These are phyloP conservation scores for Auricularia sp. DNA, from an alignment of 768 basidiomycete genomes.

Conservation along the genomic window DNA sequence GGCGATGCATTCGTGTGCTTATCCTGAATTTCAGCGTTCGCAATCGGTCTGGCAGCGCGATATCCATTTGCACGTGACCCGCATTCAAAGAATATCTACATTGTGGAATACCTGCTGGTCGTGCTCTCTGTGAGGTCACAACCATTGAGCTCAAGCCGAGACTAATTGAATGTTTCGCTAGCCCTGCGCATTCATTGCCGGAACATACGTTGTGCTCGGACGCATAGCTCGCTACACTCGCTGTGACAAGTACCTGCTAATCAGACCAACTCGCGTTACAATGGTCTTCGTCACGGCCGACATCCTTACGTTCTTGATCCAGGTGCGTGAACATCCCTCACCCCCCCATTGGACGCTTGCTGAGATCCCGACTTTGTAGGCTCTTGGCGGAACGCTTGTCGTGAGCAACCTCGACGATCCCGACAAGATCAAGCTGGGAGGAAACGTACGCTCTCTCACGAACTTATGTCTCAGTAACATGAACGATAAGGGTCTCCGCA, in stretches of 20 bases:
- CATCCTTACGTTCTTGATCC: conserved; percentile 54
- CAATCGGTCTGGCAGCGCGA: conserved; percentile 44
- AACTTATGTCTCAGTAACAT: too few relatives aligned
- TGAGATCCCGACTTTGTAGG: conserved; percentile 20
- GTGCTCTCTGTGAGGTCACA: conserved; percentile 40
- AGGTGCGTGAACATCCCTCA: conserved; percentile 24
- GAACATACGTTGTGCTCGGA: conserved; percentile 59
- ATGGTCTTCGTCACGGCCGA: conserved; percentile 52
- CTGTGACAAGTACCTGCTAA: conserved; percentile 36
- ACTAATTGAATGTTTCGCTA: conserved; percentile 12
- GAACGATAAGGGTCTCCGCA: conserved; percentile 10
- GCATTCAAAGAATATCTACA: conserved; percentile 42
- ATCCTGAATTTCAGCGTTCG: conserved; percentile 32
- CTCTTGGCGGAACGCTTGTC: conserved; percentile 35
- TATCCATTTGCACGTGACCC: conserved; percentile 45
- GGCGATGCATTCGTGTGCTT: neutral
- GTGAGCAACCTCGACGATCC: conserved; percentile 10
- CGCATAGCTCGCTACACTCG: conserved; percentile 42
- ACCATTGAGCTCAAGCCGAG: neutral
- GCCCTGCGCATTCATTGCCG: conserved; percentile 69
- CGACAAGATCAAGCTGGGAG: neutral
- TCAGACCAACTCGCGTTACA: conserved; percentile 43
- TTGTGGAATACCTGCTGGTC: conserved; percentile 47
- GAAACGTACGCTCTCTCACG: neutral
- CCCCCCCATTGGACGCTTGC: conserved; percentile 36